Base-by-base conservation (phyloP, 768 basidiomycete genomes). In the Amanita pseudoporphyria region DNA sequence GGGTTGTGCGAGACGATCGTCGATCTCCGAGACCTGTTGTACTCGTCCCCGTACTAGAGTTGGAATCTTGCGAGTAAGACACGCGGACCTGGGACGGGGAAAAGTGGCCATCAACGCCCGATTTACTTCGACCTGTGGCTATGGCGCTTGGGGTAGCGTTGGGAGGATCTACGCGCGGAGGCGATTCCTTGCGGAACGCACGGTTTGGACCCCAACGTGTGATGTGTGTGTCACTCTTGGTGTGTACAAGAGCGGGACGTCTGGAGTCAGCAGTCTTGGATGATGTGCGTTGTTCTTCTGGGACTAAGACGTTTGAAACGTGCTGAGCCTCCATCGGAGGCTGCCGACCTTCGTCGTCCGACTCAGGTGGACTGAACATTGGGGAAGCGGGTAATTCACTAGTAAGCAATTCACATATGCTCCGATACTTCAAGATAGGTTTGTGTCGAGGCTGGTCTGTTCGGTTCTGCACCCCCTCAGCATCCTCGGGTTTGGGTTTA, bases 351-450 rank as follows among this genome's bases (percentile, higher is more conserved):
- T 79, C 76, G 24, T 77, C 77, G 31, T 72, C 71, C 24, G 75
- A 77, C 18, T 79, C 81, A 13, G 69, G 60, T 3, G 78, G 74
- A 54, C 79, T 80, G 56, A 82, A 78, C n/a, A 80, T 56, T 41
- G 82, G 82, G 3, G 78, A 78, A 9, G 71, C 66, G 0, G 80
- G 79, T 41, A 81, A 72, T 52, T 87, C 85, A 54, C 80, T 79
- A 6, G 82, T 81, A 52, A 99, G 84, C 52, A 95, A 79, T 63
- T 99, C 87, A 59, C 82, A 78, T 54, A 98, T 85, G 56, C 88
- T 92, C 16, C 95, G 84, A 64, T 94, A 87, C 68, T 99, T 99
- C 56, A 99, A 78, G 55, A 99, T 99, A 47, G 95, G 89, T 67
- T 97, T 97, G 63, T 60, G 69, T 53, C 66, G 57, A 4, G 52